Base-by-base conservation (phyloP, 2,329 filamentous ascomycete species). In the Diplodia sapinea region DNA sequence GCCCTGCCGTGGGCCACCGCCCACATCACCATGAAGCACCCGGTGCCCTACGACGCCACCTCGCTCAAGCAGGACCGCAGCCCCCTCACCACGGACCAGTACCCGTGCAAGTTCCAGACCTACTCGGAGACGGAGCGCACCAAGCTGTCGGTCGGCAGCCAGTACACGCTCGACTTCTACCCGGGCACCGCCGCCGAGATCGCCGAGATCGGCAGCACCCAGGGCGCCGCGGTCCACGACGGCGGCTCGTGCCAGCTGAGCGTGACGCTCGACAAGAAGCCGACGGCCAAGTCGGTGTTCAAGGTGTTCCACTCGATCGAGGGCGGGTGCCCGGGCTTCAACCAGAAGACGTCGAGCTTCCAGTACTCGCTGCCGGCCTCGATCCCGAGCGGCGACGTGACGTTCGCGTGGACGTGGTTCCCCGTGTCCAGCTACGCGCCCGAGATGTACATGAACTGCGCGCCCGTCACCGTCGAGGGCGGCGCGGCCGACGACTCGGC, bases 391-490 rank as follows among this genome's bases (percentile, higher is more conserved):
- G 95, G 94, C 6, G 86, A 93, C 51, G 94, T 91, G 38, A 92
- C 89, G 0, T 83, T 98, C 6, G 92, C 92, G 0, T 97, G 93
- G 93, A 93, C 93, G 0, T 98, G 94, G 94, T 89, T 96, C 81
- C 94, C 97, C 69, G 90, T 89, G 65, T 33, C 36, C 57, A 77
- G 94, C 9, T 94, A 94, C 3, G 93, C 91, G 78, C 89, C 93
- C 2, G 94, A 98, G 77, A 90, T 97, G 84, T 97, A 97, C 85
- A 96, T 96, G 93, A 96, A 97, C 85, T 98, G 94, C 72, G 92
- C 90, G 0, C 88, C 91, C 0, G 80, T 96, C 66, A 86, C 83
- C 0, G 84, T 97, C 26, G 87, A 87, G 12, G 82, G 80, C 1
- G 82, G 82, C 47, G 78, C 81, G 1, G 77, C 78, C 66, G 86